Conservation (phyloP, 495 filamentous ascomycete genomes). For the Viridothelium virens region DNA sequence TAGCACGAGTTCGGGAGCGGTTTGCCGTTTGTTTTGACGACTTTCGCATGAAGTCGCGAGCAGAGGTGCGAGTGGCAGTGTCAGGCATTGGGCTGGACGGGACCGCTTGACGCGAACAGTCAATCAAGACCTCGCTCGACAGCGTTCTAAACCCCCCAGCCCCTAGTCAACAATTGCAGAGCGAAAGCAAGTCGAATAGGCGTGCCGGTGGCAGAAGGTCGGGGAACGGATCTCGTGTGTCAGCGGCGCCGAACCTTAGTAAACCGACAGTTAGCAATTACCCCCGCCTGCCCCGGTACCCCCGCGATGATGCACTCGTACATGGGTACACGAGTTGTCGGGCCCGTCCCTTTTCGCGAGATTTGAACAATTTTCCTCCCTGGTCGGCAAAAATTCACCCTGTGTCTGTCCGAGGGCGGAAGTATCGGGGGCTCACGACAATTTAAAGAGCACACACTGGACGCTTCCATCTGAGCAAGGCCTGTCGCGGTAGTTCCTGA, state of each 20-base stretch:
- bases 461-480: too few relatives aligned
- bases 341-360: too few relatives aligned
- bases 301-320: too few relatives aligned
- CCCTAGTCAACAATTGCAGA: background rate
- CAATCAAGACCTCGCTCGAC: slow-evolving; percentile 14
- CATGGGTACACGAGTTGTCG: too few relatives aligned
- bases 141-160: background rate
- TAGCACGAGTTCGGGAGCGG: background rate
- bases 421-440: too few relatives aligned
- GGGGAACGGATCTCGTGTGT: slow-evolving; percentile 1
- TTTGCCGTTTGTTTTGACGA: slow-evolving; percentile 4
- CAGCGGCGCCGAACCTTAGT: slow-evolving; percentile 7
- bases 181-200: background rate
- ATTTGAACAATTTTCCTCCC: too few relatives aligned
- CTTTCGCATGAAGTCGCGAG: slow-evolving; percentile 23
- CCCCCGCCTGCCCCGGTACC: background rate
- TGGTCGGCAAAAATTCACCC: too few relatives aligned
- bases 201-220: background rate
- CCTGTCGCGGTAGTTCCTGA: too few relatives aligned
- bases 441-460: too few relatives aligned
- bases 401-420: too few relatives aligned
- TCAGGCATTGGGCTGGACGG: slow-evolving; percentile 24
- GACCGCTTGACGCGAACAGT: slow-evolving; percentile 12
- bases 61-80: slow-evolving; percentile 19
- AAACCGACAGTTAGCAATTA: background rate